Conservation (phyloP, 2,329 filamentous ascomycete genomes). For the Tolypocladium sp. region DNA sequence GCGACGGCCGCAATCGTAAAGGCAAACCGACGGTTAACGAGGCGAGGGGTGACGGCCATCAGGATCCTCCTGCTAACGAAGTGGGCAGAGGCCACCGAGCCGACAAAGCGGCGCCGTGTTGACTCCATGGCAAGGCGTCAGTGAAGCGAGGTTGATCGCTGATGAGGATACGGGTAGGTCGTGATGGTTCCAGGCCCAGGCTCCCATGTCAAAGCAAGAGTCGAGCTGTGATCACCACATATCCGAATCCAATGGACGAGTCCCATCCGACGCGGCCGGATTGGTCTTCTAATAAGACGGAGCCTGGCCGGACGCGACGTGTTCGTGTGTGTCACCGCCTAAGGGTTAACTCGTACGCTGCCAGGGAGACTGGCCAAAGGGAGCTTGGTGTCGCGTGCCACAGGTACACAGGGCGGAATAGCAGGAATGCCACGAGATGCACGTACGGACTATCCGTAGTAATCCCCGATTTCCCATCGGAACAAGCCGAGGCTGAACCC, state of each 20-base stretch:
- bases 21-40: constrained; percentile 9
- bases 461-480: too few relatives aligned
- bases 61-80: not conserved
- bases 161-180: not conserved
- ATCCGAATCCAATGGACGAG: not conserved
- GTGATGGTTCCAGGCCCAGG: not conserved
- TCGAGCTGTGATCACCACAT: not conserved
- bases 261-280: not conserved
- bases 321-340: not conserved
- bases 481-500: too few relatives aligned
- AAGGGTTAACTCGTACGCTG: not conserved
- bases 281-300: not conserved
- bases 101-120: not conserved
- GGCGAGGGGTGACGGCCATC: not conserved
- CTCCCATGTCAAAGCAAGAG: not conserved
- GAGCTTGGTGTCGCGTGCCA: not conserved
- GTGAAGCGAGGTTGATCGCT: not conserved
- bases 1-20: constrained; percentile 12
- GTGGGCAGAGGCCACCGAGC: not conserved
- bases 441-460: too few relatives aligned
- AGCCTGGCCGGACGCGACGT: not conserved
- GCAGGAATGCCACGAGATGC: not conserved
- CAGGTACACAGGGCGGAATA: not conserved
- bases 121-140: not conserved
- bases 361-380: not conserved